Conservation (phyloP, 306 rosid species). For the Glycine latifolia region DNA sequence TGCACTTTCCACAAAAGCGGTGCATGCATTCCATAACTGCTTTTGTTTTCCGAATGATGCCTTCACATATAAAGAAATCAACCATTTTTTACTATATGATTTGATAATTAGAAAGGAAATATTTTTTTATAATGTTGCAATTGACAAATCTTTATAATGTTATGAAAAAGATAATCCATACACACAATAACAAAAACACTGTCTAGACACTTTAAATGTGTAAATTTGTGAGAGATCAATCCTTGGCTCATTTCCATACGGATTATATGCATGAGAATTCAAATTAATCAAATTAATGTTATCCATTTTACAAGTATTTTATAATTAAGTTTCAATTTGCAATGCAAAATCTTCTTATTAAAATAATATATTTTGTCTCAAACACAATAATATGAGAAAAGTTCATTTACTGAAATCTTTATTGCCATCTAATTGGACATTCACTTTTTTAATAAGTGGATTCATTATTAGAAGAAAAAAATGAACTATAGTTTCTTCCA, state of each 20-base stretch:
- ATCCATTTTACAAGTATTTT: neutral
- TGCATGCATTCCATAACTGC: too few relatives aligned
- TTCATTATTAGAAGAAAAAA: too few relatives aligned
- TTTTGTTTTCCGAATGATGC: conserved; percentile 80
- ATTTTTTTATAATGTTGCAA: neutral
- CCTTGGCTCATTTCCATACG: neutral
- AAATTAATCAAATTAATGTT: neutral
- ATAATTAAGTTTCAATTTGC: neutral
- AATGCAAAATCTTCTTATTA: too few relatives aligned
- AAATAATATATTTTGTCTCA: too few relatives aligned
- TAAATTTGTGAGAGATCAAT: neutral
- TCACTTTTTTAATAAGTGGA: too few relatives aligned
- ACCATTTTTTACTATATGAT: conserved; percentile 2
- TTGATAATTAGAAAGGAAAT: conserved; percentile 1
- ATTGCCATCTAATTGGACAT: neutral
- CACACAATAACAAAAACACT: neutral
- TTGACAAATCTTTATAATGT: conserved; percentile 4
- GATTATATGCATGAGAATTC: neutral
- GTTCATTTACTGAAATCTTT: neutral
- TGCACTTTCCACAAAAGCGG: too few relatives aligned
- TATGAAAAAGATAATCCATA: neutral
- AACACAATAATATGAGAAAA: too few relatives aligned
- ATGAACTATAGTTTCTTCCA: neutral
- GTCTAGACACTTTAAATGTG: neutral
- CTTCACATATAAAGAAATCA: conserved; percentile 52